Percentiles rank a stretch among this genome's conserved stretches.
These are phyloP conservation scores for Wickerhamomyces sp. DNA, from an alignment of 1,139 yeast species.

Conservation along the genomic window DNA sequence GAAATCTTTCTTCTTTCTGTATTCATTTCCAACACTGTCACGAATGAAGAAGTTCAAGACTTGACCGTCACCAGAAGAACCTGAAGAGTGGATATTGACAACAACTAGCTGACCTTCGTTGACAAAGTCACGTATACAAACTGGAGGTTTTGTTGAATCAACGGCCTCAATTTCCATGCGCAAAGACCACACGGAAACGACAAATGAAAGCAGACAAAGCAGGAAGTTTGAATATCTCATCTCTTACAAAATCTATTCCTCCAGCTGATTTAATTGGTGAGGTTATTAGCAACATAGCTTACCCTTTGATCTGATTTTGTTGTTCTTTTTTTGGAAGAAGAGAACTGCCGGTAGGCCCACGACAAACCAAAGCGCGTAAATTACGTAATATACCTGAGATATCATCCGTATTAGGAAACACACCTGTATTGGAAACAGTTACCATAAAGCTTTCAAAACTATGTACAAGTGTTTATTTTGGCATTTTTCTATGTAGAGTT, in stretches of 20 bases:
- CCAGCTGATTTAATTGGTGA: not conserved
- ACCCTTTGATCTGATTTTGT: slow-evolving; percentile 1
- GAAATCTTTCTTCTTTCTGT: slow-evolving; percentile 58
- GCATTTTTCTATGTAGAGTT: no score
- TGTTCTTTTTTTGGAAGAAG: slow-evolving; percentile 4
- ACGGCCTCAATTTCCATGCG: slow-evolving; percentile 33
- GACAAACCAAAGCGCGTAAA: not conserved
- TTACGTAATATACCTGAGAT: no score
- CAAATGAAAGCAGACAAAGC: slow-evolving; percentile 11
- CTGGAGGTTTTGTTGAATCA: slow-evolving; percentile 38
- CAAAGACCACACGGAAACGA: slow-evolving; percentile 14
- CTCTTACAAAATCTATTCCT: not conserved
- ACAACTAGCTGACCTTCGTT: slow-evolving; percentile 81
- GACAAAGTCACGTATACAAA: slow-evolving; percentile 89
- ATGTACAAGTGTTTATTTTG: not conserved
- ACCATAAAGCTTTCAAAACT: not conserved
- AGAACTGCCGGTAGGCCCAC: not conserved
- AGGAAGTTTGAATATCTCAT: slow-evolving; percentile 12
- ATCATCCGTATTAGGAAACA: no score
- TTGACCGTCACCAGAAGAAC: slow-evolving; percentile 83
- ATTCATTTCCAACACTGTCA: slow-evolving; percentile 68
- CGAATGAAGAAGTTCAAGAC: slow-evolving; percentile 53
- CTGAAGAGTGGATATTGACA: slow-evolving; percentile 68
- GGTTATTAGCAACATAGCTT: not conserved
- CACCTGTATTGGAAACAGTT: no score